These are phyloP conservation scores for Testicularia cyperi DNA, from an alignment of 1,284 basidiomycete genomes.

Conservation along the genomic window DNA sequence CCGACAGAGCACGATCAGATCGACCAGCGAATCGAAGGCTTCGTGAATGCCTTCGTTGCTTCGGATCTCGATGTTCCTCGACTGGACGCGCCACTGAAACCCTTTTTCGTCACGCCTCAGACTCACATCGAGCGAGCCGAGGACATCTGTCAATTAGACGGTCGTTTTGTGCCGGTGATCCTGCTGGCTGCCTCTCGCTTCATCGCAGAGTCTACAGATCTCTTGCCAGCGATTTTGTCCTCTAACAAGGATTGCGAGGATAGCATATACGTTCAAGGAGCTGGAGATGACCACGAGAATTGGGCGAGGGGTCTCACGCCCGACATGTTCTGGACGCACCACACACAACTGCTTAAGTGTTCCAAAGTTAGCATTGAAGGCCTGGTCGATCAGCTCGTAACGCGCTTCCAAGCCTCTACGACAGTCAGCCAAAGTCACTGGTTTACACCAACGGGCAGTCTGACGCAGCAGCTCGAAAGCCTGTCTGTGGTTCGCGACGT, in stretches of 20 bases:
- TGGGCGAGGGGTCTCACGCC: conserved; percentile 81
- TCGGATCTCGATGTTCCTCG: conserved; percentile 55
- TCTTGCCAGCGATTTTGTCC: conserved; percentile 18
- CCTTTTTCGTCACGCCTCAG: conserved; percentile 67
- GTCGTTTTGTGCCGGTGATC: conserved; percentile 70
- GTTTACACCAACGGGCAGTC: conserved; percentile 14
- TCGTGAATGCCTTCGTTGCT: conserved; percentile 68
- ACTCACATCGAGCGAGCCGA: conserved; percentile 2
- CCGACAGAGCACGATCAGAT: conserved; percentile 67
- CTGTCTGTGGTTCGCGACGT: too few species aligned
- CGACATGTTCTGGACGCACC: conserved; percentile 71
- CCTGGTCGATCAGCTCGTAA: conserved; percentile 55
- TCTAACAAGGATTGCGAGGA: too few species aligned
- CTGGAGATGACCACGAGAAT: conserved; percentile 83
- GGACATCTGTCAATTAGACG: too few species aligned
- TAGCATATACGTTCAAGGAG: conserved; percentile 76
- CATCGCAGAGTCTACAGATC: conserved; percentile 64
- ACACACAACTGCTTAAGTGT: conserved; percentile 64
- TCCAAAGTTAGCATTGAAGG: conserved; percentile 63
- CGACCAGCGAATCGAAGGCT: conserved; percentile 67
- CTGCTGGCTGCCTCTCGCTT: conserved; percentile 77
- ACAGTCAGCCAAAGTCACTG: conserved; percentile 8
- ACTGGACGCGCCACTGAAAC: conserved; percentile 66
- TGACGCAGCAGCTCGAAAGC: neutral
- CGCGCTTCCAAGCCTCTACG: neutral